A percentile compares a stretch with the other conserved stretches of the same genome.
Evolutionary conservation across 257 asterid species (phyloP).

Genomic region (Rhazya stricta): DNA sequence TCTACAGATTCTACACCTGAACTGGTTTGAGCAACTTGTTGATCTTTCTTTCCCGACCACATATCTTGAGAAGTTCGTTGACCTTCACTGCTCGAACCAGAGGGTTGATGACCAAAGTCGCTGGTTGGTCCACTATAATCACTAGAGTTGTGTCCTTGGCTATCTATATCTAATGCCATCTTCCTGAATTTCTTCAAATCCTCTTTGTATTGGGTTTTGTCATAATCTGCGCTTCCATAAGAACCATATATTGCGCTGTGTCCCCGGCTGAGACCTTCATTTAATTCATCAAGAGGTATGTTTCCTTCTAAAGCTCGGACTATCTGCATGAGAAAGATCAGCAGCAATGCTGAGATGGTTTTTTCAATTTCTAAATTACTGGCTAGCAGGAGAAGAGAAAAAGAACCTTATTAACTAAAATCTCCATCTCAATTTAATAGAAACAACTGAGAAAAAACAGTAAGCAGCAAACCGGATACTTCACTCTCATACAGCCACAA

Average conservation of each 20-base stretch:
- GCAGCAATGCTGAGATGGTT: background rate
- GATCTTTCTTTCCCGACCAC: slow-evolving; percentile 12
- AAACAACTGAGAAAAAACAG: background rate
- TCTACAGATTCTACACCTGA: background rate
- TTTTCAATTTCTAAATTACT: background rate
- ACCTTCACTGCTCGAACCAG: slow-evolving; percentile 65
- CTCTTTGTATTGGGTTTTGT: slow-evolving; percentile 64
- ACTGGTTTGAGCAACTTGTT: background rate
- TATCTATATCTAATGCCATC: slow-evolving; percentile 69
- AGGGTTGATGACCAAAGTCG: slow-evolving; percentile 57
- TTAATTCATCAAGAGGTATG: slow-evolving; percentile 45
- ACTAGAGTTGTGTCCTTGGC: slow-evolving; percentile 42
- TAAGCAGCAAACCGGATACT: background rate
- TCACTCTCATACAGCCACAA: slow-evolving; percentile 2
- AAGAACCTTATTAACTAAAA: background rate
- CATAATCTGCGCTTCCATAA: slow-evolving; percentile 54
- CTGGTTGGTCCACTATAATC: slow-evolving; percentile 70
- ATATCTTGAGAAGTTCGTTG: slow-evolving; percentile 27
- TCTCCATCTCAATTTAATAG: background rate
- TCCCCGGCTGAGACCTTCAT: slow-evolving; percentile 43
- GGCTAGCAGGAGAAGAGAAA: background rate
- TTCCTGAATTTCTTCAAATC: slow-evolving; percentile 66
- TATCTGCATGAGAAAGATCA: slow-evolving; percentile 33
- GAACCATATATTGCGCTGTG: slow-evolving; percentile 36
- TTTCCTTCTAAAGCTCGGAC: slow-evolving; percentile 70